Percentiles rank a stretch among this genome's conserved stretches.
These are phyloP conservation scores for Melampsora larici-populina DNA, from an alignment of 1,284 basidiomycete genomes.

Conservation along the genomic window DNA sequence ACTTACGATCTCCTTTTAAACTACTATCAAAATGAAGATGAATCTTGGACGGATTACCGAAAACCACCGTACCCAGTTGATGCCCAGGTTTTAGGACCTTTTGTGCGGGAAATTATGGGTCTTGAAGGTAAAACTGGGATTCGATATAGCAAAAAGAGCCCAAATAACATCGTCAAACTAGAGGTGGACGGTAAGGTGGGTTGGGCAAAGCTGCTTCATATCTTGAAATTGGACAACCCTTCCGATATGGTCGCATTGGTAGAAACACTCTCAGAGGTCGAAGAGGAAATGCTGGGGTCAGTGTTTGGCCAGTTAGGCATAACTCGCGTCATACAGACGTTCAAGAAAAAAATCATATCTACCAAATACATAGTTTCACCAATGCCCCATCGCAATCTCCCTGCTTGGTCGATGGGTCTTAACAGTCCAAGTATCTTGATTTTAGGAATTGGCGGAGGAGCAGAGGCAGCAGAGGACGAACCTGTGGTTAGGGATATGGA, in stretches of 20 bases:
- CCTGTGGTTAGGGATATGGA: no score
- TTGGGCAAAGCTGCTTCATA: not conserved
- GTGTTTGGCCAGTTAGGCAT: no score
- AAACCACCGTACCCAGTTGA: not conserved
- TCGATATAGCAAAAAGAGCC: no score
- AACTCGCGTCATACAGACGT: no score
- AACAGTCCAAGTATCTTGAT: no score
- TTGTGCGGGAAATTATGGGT: not conserved
- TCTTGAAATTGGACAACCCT: not conserved
- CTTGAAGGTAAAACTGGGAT: not conserved
- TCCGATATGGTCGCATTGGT: not conserved
- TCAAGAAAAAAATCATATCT: no score
- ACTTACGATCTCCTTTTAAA: no score
- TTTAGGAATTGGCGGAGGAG: no score
- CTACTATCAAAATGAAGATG: not conserved
- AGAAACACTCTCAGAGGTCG: not conserved
- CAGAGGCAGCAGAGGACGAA: no score
- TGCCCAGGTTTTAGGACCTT: not conserved
- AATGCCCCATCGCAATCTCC: no score
- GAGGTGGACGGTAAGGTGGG: not conserved
- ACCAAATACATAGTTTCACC: no score
- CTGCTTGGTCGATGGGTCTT: no score
- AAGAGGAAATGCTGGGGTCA: not conserved
- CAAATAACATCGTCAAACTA: not conserved
- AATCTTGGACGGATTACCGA: not conserved